Conservation (phyloP, 2,329 filamentous ascomycete genomes). For the Cyphellophora europaea region DNA sequence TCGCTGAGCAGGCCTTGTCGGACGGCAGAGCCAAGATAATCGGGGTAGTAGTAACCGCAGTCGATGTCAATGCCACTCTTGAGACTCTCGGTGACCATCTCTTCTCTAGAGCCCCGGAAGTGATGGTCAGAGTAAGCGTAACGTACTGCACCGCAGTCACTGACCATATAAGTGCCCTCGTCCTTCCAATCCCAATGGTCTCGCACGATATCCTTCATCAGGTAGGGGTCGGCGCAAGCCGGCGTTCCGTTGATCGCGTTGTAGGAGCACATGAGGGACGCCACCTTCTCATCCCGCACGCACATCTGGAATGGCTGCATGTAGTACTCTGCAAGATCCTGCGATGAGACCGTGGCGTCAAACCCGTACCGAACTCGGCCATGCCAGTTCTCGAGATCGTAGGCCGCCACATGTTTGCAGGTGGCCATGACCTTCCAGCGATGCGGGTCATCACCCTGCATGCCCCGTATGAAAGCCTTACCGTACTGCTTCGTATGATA, state of each 20-base stretch:
- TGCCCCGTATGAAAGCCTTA: slow-evolving; percentile 41
- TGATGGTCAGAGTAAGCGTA: slow-evolving; percentile 39
- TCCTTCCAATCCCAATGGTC: slow-evolving; percentile 56
- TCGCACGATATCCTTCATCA: slow-evolving; percentile 56
- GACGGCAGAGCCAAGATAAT: slow-evolving; percentile 34
- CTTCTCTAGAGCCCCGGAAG: slow-evolving; percentile 30
- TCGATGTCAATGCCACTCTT: slow-evolving; percentile 44
- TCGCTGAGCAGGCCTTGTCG: slow-evolving; percentile 33
- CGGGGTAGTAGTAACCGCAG: slow-evolving; percentile 40
- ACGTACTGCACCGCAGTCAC: slow-evolving; percentile 55
- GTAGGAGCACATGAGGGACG: too few relatives aligned
- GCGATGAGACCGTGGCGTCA: slow-evolving; percentile 49
- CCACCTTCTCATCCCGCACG: too few relatives aligned
- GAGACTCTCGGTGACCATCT: slow-evolving; percentile 38
- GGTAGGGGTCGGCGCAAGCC: too few relatives aligned
- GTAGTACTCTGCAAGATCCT: too few relatives aligned
- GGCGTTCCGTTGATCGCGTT: too few relatives aligned
- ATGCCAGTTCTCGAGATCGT: slow-evolving; percentile 45
- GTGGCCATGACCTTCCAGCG: slow-evolving; percentile 43
- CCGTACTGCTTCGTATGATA: slow-evolving; percentile 42
- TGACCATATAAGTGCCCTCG: slow-evolving; percentile 52
- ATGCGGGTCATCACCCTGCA: slow-evolving; percentile 39
- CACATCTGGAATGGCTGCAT: too few relatives aligned
- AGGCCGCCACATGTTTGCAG: slow-evolving; percentile 52
- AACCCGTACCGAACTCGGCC: slow-evolving; percentile 42